Conservation (phyloP, 2,329 filamentous ascomycete species). For the Tothia fuscella region DNA sequence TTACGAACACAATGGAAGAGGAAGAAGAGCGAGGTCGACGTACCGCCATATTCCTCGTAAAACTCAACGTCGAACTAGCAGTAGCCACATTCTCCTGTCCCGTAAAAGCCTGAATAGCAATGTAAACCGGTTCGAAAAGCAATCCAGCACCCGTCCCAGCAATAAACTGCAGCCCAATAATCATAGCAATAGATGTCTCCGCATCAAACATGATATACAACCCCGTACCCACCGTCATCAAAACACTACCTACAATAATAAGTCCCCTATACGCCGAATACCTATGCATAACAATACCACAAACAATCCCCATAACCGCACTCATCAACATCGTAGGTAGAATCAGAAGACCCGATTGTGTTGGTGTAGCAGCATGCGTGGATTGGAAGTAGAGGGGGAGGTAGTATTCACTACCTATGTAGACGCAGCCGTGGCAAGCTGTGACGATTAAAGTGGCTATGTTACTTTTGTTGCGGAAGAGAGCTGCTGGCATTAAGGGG, state of each 20-base stretch:
- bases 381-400: conserved; percentile 64
- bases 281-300: conserved; percentile 37
- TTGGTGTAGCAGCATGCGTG: conserved; percentile 47
- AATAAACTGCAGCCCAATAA: conserved; percentile 28
- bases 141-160: conserved; percentile 42
- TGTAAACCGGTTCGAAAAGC: conserved; percentile 57
- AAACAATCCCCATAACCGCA: conserved; percentile 32
- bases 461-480: conserved; percentile 43
- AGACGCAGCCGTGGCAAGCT: conserved; percentile 47
- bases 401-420: conserved; percentile 56
- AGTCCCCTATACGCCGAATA: conserved; percentile 31
- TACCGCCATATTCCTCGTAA: conserved; percentile 53
- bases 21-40: not conserved
- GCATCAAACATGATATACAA: conserved; percentile 25
- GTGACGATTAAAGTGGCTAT: conserved; percentile 41
- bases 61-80: conserved; percentile 54
- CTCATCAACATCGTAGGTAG: conserved; percentile 44
- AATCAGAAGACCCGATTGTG: conserved; percentile 49
- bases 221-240: conserved; percentile 28
- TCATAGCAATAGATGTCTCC: conserved; percentile 25
- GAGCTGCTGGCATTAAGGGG: conserved; percentile 49
- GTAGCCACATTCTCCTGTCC: conserved; percentile 53
- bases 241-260: conserved; percentile 25
- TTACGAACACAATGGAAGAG: too few species aligned
- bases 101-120: conserved; percentile 54